Conservation (phyloP, 1,139 yeast genomes). For the Protomyces macrosporus region DNA sequence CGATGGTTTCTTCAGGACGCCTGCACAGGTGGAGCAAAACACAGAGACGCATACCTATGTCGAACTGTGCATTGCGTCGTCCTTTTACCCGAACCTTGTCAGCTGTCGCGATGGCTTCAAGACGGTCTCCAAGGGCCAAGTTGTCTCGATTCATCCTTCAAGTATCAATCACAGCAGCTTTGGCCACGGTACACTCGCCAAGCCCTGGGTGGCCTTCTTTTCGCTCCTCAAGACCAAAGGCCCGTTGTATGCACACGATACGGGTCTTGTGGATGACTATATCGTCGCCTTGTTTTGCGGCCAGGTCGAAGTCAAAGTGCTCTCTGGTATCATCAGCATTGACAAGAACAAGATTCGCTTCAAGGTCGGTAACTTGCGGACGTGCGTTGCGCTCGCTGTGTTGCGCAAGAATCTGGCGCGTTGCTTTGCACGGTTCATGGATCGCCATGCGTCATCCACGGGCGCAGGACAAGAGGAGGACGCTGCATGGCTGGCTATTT, state of each 20-base stretch:
- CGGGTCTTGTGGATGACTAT: constrained; percentile 22
- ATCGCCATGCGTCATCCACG: background rate
- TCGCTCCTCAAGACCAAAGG: constrained; percentile 16
- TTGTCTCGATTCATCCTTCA: constrained; percentile 17
- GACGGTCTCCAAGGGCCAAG: constrained; percentile 17
- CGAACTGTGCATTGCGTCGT: constrained; percentile 18
- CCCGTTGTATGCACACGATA: constrained; percentile 20
- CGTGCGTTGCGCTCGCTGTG: constrained; percentile 10
- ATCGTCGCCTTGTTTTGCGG: constrained; percentile 24
- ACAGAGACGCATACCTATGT: constrained; percentile 1
- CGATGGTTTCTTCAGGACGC: constrained; percentile 24
- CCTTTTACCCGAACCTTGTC: constrained; percentile 26
- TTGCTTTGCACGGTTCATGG: constrained; percentile 16
- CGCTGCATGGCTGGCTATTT: constrained; percentile 9
- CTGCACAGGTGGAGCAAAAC: constrained; percentile 1
- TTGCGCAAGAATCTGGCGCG: constrained; percentile 8
- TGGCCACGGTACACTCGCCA: background rate
- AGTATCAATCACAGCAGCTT: constrained; percentile 1
- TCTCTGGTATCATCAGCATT: constrained; percentile 16
- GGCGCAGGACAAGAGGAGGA: background rate
- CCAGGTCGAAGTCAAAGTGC: constrained; percentile 5
- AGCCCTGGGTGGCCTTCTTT: constrained; percentile 12
- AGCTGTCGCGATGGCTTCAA: constrained; percentile 13
- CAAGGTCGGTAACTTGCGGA: constrained; percentile 7
- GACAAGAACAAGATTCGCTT: constrained; percentile 11